A percentile compares a stretch with the other conserved stretches of the same genome.
phyloP scores from a whole-genome alignment of 352 stramenopile genomes.

The Pilasporangium apinafurcum region DNA sequence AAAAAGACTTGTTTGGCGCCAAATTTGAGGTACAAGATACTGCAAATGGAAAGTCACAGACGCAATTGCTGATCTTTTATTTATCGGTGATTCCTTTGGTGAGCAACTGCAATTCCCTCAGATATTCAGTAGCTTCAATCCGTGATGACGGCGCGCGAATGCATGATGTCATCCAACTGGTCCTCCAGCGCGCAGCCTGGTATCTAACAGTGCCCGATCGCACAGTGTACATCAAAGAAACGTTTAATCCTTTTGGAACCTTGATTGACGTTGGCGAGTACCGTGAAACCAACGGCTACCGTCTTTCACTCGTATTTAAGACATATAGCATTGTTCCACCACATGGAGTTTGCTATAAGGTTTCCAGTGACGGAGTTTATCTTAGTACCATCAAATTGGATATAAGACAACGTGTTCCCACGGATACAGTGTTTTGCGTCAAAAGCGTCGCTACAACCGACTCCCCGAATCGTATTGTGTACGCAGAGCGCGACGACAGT shows the following conservation, averaged over 20 bases:
- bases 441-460: conserved; percentile 26
- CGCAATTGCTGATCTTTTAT: conserved; percentile 35
- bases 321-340: conserved; percentile 25
- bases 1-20: conserved; percentile 19
- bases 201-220: conserved; percentile 19
- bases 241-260: conserved; percentile 22
- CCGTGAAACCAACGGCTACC: conserved; percentile 4
- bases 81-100: conserved; percentile 32
- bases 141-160: conserved; percentile 20
- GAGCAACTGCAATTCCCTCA: conserved; percentile 42
- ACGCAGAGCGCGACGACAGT: conserved; percentile 17
- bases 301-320: conserved; percentile 23
- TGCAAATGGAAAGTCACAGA: conserved; percentile 15
- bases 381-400: conserved; percentile 8
- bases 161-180: conserved; percentile 11
- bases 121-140: conserved; percentile 36
- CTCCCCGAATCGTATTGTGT: conserved; percentile 16
- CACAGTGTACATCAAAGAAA: conserved; percentile 21
- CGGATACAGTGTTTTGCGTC: conserved; percentile 17
- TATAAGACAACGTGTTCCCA: not conserved
- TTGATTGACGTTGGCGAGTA: conserved; percentile 12
- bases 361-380: conserved; percentile 1
- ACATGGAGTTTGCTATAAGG: conserved; percentile 22
- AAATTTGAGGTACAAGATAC: conserved; percentile 22
- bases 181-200: conserved; percentile 17